Evolutionary conservation across 441 rosid genomes (phyloP), one percentile per base, ranked within the genome.

Genomic region (Flueggea neowawraea): DNA sequence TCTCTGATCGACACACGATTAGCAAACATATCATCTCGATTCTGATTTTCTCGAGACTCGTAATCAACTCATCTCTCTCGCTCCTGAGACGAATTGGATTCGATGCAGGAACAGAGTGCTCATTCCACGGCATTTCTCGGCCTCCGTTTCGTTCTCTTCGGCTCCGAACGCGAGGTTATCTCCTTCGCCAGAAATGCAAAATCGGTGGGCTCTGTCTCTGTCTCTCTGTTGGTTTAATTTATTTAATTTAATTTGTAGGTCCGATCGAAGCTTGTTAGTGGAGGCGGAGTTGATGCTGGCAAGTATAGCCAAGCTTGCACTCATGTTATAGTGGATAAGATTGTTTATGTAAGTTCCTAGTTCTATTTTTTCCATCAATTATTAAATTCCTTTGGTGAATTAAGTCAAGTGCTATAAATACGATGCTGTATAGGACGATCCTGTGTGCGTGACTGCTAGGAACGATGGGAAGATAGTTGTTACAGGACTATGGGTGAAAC

Each of bases 401-500:
- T 36, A 8, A 8, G 4, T 36, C 9, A 36, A 36, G 6, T 36
- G 41, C 9, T 36, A 8, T 36, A 8, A n/a, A 36, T 5, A 36
- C 9, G 6, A 36, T 36, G 41, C 9, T 4, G 6, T 54, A 31
- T 75, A 95, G 98, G 93, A 91, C 66, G 96, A 91, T 78, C 86
- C 97, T 15, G 36, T 73, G n/a, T 91, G 96, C 70, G 84, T 74
- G 32, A 69, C 81, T 54, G 96, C 97, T 64, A 84, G 96, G 71
- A 75, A 64, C 14, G 85, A 80, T 58, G 88, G 95, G 51, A 95
- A 88, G 66, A 80, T 75, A 14, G 76, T 91, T 58, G 89, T 88
- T 45, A 84, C 90, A 0, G 80, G 80, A 10, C 72, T 90, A 63
- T 91, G 98, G 98, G 97, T 90, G 58, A 84, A 91, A 73, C 98